These are phyloP conservation scores for Citrus inodora DNA, from an alignment of 345 rosid species.

Conservation along the genomic window DNA sequence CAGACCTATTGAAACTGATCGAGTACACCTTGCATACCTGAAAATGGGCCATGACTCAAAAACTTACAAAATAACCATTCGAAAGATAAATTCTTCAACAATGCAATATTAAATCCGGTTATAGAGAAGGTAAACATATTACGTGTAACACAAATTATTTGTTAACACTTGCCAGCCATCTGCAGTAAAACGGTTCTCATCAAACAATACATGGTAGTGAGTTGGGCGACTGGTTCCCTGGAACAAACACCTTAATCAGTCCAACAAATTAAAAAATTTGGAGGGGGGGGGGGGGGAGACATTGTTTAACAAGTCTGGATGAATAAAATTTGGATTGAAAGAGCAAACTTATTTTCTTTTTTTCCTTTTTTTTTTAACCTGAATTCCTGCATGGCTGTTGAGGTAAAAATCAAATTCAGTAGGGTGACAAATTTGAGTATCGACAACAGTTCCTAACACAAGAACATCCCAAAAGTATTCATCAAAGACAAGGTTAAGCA, in stretches of 20 bases:
- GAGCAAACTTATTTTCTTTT: background rate
- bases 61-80: background rate
- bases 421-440: constrained; percentile 69
- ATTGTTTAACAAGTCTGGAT: background rate
- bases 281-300: rapidly evolving
- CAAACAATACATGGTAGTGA: constrained; percentile 74
- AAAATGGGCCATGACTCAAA: background rate
- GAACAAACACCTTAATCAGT: background rate
- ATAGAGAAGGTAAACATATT: constrained; percentile 8
- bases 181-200: constrained; percentile 60
- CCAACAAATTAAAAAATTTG: background rate
- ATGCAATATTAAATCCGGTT: background rate
- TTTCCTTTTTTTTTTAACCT: constrained; percentile 32
- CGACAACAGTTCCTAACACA: constrained; percentile 74
- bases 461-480: background rate
- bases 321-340: background rate
- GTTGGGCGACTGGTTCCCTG: constrained; percentile 82
- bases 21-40: constrained; percentile 77
- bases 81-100: background rate
- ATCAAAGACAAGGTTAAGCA: too few species aligned
- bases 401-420: constrained; percentile 67
- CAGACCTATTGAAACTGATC: constrained; percentile 66
- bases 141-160: constrained; percentile 79
- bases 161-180: constrained; percentile 57
- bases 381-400: constrained; percentile 82